Evolutionary conservation across 2,329 filamentous ascomycete species (phyloP).

Genomic region (Stemphylium lycopersici): DNA sequence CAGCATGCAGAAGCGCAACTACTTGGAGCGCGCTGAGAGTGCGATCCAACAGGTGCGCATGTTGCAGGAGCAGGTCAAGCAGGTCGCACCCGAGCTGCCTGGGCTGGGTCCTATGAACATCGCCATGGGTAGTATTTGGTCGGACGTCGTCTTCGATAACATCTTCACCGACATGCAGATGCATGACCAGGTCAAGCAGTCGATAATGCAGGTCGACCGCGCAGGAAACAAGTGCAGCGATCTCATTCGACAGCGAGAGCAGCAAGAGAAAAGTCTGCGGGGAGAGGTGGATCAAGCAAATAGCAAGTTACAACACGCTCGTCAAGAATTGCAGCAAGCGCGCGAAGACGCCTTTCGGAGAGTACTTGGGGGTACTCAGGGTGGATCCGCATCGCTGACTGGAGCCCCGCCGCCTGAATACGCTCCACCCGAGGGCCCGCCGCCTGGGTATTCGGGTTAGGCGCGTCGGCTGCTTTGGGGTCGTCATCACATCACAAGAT

Average conservation of each 20-base stretch:
- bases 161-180: conserved; percentile 61
- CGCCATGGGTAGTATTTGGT: conserved; percentile 55
- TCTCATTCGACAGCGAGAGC: conserved; percentile 44
- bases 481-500: not conserved
- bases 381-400: not conserved
- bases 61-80: conserved; percentile 49
- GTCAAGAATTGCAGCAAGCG: conserved; percentile 52
- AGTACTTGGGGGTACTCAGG: conserved; percentile 22
- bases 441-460: conserved; percentile 10
- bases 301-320: conserved; percentile 35
- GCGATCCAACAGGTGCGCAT: conserved; percentile 50
- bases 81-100: conserved; percentile 49
- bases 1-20: conserved; percentile 62
- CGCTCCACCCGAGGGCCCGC: conserved; percentile 14
- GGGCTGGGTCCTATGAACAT: conserved; percentile 52
- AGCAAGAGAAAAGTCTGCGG: conserved; percentile 30
- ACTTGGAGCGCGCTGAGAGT: conserved; percentile 57
- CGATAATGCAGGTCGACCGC: conserved; percentile 40
- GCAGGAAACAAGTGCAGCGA: conserved; percentile 37
- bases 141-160: conserved; percentile 63
- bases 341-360: conserved; percentile 53
- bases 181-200: conserved; percentile 59
- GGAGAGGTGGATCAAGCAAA: conserved; percentile 40
- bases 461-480: not conserved
- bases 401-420: conserved; percentile 8